phyloP scores from a whole-genome alignment of 805 yeast genomes.

The Ogataea corticis region DNA sequence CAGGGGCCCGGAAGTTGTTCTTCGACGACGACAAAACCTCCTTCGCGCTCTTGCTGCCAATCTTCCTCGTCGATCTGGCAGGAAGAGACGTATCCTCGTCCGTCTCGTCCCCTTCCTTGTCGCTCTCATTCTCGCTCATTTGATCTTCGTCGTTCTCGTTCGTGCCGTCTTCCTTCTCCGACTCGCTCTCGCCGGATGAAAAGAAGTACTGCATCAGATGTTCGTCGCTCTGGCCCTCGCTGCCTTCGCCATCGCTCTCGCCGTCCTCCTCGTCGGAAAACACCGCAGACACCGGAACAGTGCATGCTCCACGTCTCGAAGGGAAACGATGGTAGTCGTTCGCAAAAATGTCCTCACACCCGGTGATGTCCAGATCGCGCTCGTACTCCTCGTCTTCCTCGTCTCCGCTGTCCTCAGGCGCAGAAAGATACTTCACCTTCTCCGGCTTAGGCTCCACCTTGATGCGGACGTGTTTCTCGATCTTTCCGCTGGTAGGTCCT shows the following conservation, averaged over 20 bases:
- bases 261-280: slow-evolving; percentile 22
- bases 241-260: slow-evolving; percentile 27
- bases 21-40: slow-evolving; percentile 88
- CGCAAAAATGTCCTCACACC: slow-evolving; percentile 30
- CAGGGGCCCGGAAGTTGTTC: slow-evolving; percentile 86
- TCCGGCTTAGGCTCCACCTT: slow-evolving; percentile 15
- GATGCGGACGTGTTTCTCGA: slow-evolving; percentile 12
- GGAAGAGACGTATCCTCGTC: slow-evolving; percentile 91
- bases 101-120: slow-evolving; percentile 66
- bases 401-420: slow-evolving; percentile 44
- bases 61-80: slow-evolving; percentile 57
- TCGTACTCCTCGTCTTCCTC: slow-evolving; percentile 39
- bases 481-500: not conserved
- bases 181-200: slow-evolving; percentile 31
- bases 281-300: slow-evolving; percentile 20
- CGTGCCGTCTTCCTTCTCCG: slow-evolving; percentile 24
- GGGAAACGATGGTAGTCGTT: slow-evolving; percentile 22
- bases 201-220: slow-evolving; percentile 77
- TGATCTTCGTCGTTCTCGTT: slow-evolving; percentile 9
- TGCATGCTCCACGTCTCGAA: slow-evolving; percentile 17
- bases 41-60: slow-evolving; percentile 83
- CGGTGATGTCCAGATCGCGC: slow-evolving; percentile 31
- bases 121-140: slow-evolving; percentile 15
- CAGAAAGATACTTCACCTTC: slow-evolving; percentile 37
- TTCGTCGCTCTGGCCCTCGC: slow-evolving; percentile 28